Conservation (phyloP, 108 stramenopile genomes). For the Nannochloropsis gaditana region DNA sequence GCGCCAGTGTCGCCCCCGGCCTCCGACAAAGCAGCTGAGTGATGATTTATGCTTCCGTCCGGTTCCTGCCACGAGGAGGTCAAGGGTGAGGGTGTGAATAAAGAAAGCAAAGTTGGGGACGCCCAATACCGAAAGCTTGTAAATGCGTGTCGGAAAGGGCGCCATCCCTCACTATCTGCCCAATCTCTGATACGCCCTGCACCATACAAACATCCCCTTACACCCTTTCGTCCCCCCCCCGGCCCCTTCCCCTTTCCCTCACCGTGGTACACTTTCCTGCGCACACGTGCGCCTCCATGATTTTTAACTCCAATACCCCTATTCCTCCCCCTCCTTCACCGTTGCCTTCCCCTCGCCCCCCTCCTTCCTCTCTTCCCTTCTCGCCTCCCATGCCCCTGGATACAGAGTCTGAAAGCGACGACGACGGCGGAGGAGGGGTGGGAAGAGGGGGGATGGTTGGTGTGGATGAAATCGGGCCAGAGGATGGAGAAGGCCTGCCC, state of each 20-base stretch:
- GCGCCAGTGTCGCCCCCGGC: not conserved
- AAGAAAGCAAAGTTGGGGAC: not conserved
- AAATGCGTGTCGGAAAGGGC: too few species aligned
- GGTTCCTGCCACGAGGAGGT: not conserved
- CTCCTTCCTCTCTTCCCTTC: not conserved
- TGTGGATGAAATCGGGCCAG: not conserved
- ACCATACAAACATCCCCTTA: not conserved
- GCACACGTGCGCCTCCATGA: not conserved
- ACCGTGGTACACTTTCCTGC: not conserved
- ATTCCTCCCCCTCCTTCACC: not conserved
- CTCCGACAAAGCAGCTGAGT: not conserved
- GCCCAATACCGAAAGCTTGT: not conserved
- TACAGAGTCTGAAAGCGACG: not conserved
- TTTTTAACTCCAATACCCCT: not conserved
- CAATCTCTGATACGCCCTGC: too few species aligned
- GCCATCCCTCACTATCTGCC: too few species aligned
- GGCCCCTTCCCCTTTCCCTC: not conserved
- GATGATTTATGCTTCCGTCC: not conserved
- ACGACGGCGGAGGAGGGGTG: not conserved
- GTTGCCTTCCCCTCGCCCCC: not conserved
- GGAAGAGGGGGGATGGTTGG: not conserved
- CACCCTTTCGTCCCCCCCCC: not conserved
- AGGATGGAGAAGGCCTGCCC: not conserved
- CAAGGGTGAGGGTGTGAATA: not conserved
- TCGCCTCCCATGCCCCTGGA: not conserved